Conservation (phyloP, 352 stramenopile genomes). For the Pythium sukuiense region DNA sequence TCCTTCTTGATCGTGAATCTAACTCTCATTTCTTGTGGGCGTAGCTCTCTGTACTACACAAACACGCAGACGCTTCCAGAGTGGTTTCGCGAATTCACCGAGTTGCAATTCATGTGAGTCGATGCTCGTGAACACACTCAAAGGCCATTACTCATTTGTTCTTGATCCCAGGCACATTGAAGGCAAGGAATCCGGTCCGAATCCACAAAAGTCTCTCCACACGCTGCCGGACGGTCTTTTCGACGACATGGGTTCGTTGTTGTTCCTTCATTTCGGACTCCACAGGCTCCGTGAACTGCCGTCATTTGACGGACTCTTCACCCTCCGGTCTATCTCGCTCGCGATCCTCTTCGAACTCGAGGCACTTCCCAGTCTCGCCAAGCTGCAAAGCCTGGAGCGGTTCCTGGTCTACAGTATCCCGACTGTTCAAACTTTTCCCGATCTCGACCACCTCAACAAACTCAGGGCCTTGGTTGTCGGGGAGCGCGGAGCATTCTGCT, state of each 20-base stretch:
- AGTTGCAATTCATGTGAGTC: slow-evolving; percentile 11
- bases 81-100: slow-evolving; percentile 3
- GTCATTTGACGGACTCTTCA: no score
- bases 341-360: no score
- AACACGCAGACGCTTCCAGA: slow-evolving; percentile 4
- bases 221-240: not conserved
- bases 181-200: not conserved
- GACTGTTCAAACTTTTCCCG: not conserved
- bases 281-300: no score
- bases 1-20: no score
- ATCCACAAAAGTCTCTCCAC: not conserved
- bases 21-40: no score
- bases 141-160: no score
- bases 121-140: no score
- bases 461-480: not conserved
- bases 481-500: slow-evolving; percentile 13
- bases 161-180: slow-evolving; percentile 1
- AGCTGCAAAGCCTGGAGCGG: no score
- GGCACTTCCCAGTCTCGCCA: no score
- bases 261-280: slow-evolving; percentile 2
- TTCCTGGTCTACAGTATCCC: no score
- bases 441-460: not conserved
- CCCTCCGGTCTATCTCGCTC: no score
- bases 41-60: slow-evolving; percentile 11
- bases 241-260: slow-evolving; percentile 1